Evolutionary conservation across 176 grass and related monocot genomes (phyloP).

Genomic region (Carex cristatella): DNA sequence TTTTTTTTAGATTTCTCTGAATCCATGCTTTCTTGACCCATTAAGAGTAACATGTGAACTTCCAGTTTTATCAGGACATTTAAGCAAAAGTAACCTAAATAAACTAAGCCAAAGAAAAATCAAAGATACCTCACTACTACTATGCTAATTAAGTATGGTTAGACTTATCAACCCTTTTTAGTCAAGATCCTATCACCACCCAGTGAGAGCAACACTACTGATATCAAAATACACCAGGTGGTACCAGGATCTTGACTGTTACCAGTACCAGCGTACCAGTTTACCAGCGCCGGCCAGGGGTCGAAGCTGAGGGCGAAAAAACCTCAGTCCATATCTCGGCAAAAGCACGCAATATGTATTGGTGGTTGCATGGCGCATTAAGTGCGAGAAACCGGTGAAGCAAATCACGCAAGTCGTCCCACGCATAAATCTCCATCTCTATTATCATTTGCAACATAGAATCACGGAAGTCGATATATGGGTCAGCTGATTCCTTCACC

Average conservation of each 20-base stretch:
- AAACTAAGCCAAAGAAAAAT: neutral
- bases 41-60: neutral
- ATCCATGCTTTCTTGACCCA: neutral
- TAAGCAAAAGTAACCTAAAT: slow-evolving; percentile 8
- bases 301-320: slow-evolving; percentile 5
- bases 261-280: neutral
- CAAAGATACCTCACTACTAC: neutral
- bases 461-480: slow-evolving; percentile 70
- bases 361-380: slow-evolving; percentile 84
- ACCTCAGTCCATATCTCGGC: slow-evolving; percentile 72
- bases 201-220: slow-evolving; percentile 16
- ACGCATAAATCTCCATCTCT: slow-evolving; percentile 80
- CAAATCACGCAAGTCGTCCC: slow-evolving; percentile 78
- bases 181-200: slow-evolving; percentile 49
- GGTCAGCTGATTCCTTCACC: slow-evolving; percentile 94
- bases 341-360: slow-evolving; percentile 91
- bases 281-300: neutral
- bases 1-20: neutral
- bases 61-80: slow-evolving; percentile 10
- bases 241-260: slow-evolving; percentile 66
- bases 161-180: slow-evolving; percentile 3
- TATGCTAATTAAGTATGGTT: slow-evolving; percentile 11
- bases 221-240: slow-evolving; percentile 40
- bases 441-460: slow-evolving; percentile 94
- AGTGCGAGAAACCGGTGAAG: slow-evolving; percentile 80